Evolutionary conservation across 176 grass and related monocot genomes (phyloP), one percentile per base, ranked within the genome.

Genomic region (Tuctoria greenei): DNA sequence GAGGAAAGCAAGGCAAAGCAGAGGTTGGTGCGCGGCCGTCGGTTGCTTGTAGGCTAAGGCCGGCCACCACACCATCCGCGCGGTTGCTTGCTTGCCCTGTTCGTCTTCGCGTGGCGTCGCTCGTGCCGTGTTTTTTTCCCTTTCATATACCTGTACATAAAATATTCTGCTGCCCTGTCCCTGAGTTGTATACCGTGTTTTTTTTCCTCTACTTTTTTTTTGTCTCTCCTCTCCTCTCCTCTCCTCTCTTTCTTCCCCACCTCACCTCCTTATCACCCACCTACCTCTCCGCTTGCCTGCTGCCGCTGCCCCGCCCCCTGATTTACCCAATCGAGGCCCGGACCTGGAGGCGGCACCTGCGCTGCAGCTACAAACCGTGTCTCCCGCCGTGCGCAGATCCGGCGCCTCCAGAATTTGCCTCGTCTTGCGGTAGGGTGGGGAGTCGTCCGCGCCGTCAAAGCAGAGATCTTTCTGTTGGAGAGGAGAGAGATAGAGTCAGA

Each of bases 21-120:
- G 21, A 28, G 25, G 46, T 64, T 31, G 81, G 73, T 63, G 72
- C 69, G 46, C 27, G 9, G 34, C 16, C 62, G 63, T 65, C 38
- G 56, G 63, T 88, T 84, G 86, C 75, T 88, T 84, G 55, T n/a
- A 57, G 79, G 79, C 79, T 23, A 82, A 72, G 85, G 38, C n/a
- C 72, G 71, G 71, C 62, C 46, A 3, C 3, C 10, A 1, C n/a
- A 21, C 57, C 28, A 34, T 0, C 34, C 18, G 5, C 44, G 44
- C 44, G 44, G 13, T 15, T 16, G 10, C 10, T 46, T 15, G 20
- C 36, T 9, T 38, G 42, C 4, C 26, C 17, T 9, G 17, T 23
- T 13, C 3, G 6, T 25, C 9, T 4, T 21, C n/a, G 64, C 81
- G 39, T 54, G 46, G 25, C 42, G 56, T 20, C 58, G 18, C 66